Percentiles rank a stretch among this genome's conserved stretches.
Evolutionary conservation across 83 land plant genomes (phyloP).

Genomic region (Thuja plicata): DNA sequence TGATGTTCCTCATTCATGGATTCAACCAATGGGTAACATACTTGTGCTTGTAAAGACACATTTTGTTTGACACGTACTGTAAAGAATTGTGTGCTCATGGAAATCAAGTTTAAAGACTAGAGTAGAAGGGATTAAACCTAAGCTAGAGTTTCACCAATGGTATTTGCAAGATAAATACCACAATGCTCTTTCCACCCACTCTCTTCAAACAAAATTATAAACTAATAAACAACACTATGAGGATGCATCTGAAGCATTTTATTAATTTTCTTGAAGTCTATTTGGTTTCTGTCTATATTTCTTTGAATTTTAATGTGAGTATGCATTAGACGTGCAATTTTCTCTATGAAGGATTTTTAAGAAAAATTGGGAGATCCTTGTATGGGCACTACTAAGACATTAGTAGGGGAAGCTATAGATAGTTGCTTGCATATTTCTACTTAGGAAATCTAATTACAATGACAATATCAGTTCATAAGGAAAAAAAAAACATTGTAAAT

Average conservation of each 20-base stretch:
- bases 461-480: too few relatives aligned
- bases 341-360: conserved; percentile 43
- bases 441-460: too few relatives aligned
- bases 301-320: conserved; percentile 24
- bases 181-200: conserved; percentile 17
- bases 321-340: conserved; percentile 42
- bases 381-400: too few relatives aligned
- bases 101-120: conserved; percentile 15
- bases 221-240: background rate
- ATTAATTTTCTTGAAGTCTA: background rate
- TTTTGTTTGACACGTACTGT: conserved; percentile 29
- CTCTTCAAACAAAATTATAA: background rate
- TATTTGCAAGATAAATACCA: conserved; percentile 26
- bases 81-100: conserved; percentile 45
- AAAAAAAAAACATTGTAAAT: too few relatives aligned
- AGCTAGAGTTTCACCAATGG: conserved; percentile 44
- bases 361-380: conserved; percentile 35
- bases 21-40: too few relatives aligned
- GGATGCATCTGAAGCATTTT: background rate
- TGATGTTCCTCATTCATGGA: too few relatives aligned
- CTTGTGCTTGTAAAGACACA: too few relatives aligned
- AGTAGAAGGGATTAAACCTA: background rate
- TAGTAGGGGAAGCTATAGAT: conserved; percentile 65
- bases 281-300: background rate
- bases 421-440: conserved; percentile 13